These are phyloP conservation scores for Neophaeococcomyces mojaviensis DNA, from an alignment of 2,329 filamentous ascomycete genomes.

Conservation along the genomic window DNA sequence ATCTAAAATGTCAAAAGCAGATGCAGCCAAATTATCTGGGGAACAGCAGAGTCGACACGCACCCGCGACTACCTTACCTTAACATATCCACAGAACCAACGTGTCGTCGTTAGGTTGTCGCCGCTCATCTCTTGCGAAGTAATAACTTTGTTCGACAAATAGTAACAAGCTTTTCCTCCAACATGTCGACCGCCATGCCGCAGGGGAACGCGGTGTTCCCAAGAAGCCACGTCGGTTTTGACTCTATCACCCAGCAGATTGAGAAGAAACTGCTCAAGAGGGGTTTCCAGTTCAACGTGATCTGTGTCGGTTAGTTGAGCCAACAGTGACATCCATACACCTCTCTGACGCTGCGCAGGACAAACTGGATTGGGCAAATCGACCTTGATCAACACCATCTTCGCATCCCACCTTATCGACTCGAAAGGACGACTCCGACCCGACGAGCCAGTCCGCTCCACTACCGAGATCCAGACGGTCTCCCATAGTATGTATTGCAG, in stretches of 20 bases:
- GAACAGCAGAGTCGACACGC: constrained; percentile 11
- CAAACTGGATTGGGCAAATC: constrained; percentile 99
- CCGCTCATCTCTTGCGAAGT: too few species aligned
- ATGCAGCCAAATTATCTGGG: constrained; percentile 12
- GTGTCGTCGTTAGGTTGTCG: too few species aligned
- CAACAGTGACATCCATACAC: neutral
- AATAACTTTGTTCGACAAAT: too few species aligned
- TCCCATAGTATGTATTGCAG: constrained; percentile 76
- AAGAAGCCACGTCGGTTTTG: constrained; percentile 98
- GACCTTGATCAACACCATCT: constrained; percentile 99
- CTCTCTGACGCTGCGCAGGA: constrained; percentile 48
- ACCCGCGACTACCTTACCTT: constrained; percentile 16
- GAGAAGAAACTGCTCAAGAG: constrained; percentile 99
- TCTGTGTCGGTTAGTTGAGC: constrained; percentile 81
- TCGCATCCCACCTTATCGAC: constrained; percentile 97
- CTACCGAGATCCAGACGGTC: constrained; percentile 95
- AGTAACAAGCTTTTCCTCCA: constrained; percentile 8
- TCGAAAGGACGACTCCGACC: constrained; percentile 92
- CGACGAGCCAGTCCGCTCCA: constrained; percentile 86
- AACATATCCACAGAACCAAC: neutral
- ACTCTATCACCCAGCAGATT: constrained; percentile 99
- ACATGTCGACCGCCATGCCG: constrained; percentile 25
- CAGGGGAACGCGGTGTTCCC: constrained; percentile 59
- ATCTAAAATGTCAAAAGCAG: constrained; percentile 7
- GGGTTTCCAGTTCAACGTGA: constrained; percentile 99